Conservation (phyloP, 768 basidiomycete species). For the Pleurotus djamor region DNA sequence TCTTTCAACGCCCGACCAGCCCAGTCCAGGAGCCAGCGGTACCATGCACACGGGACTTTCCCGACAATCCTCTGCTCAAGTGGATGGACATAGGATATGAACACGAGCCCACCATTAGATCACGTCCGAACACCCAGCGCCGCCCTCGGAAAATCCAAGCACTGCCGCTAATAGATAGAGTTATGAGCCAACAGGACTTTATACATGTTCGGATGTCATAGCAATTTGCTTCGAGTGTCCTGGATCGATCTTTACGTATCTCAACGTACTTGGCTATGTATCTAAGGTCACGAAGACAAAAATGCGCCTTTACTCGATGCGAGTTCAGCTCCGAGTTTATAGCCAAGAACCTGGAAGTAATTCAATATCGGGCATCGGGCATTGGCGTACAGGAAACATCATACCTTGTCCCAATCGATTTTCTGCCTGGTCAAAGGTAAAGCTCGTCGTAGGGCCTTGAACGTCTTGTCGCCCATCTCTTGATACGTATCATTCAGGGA, state of each 20-base stretch:
- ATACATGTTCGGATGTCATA: no score
- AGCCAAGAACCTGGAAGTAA: slow-evolving; percentile 21
- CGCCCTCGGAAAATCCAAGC: background rate
- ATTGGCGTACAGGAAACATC: slow-evolving; percentile 10
- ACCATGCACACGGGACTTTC: no score
- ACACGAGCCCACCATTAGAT: background rate
- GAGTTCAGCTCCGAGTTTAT: slow-evolving; percentile 53
- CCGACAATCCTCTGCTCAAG: background rate
- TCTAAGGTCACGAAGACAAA: background rate
- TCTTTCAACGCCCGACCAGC: no score
- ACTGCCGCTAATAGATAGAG: background rate
- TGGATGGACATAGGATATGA: background rate
- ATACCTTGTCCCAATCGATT: slow-evolving; percentile 93
- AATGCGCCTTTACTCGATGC: slow-evolving; percentile 22
- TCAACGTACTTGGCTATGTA: background rate
- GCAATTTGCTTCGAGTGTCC: no score
- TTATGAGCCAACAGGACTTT: no score
- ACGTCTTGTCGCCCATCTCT: slow-evolving; percentile 91
- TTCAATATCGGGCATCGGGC: background rate
- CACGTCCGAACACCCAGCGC: background rate
- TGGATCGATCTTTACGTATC: no score
- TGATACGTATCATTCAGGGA: slow-evolving; percentile 82
- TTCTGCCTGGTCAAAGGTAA: slow-evolving; percentile 92
- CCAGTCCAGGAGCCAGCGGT: no score
- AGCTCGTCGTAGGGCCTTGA: slow-evolving; percentile 87